Conservation (phyloP, 805 yeast genomes). For the Candida boidinii region DNA sequence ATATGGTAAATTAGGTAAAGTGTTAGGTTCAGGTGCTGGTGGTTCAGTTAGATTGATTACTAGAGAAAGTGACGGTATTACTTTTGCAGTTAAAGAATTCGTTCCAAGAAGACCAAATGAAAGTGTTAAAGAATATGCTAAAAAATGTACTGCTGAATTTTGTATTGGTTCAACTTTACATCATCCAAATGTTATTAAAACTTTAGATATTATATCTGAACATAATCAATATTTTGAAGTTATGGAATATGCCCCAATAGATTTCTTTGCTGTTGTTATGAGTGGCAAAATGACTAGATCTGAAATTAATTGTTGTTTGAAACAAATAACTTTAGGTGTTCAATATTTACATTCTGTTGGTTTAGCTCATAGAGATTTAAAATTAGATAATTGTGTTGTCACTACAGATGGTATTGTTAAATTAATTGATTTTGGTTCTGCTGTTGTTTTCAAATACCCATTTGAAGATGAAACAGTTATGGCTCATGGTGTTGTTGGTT, state of each 20-base stretch:
- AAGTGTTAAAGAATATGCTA: constrained; percentile 67
- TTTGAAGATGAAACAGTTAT: constrained; percentile 49
- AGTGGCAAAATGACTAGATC: constrained; percentile 74
- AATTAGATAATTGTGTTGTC: constrained; percentile 76
- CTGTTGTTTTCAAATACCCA: constrained; percentile 75
- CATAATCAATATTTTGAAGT: constrained; percentile 69
- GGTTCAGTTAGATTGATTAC: constrained; percentile 71
- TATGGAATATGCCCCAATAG: constrained; percentile 82
- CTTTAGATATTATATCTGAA: constrained; percentile 64
- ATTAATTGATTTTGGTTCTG: constrained; percentile 77
- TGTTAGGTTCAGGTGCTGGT: constrained; percentile 81
- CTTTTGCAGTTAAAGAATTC: constrained; percentile 81
- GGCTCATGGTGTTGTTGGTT: constrained; percentile 75
- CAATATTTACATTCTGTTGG: constrained; percentile 70
- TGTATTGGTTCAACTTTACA: constrained; percentile 78
- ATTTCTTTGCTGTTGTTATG: constrained; percentile 83
- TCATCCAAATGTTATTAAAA: constrained; percentile 74
- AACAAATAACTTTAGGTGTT: constrained; percentile 67
- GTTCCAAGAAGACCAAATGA: constrained; percentile 66
- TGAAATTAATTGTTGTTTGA: constrained; percentile 75
- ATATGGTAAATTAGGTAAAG: constrained; percentile 68
- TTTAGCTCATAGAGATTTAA: constrained; percentile 74
- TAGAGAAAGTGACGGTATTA: constrained; percentile 59
- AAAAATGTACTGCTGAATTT: constrained; percentile 82
- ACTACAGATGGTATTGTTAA: constrained; percentile 67